phyloP scores from a whole-genome alignment of 495 filamentous ascomycete genomes.

The Penicillium parvum region DNA sequence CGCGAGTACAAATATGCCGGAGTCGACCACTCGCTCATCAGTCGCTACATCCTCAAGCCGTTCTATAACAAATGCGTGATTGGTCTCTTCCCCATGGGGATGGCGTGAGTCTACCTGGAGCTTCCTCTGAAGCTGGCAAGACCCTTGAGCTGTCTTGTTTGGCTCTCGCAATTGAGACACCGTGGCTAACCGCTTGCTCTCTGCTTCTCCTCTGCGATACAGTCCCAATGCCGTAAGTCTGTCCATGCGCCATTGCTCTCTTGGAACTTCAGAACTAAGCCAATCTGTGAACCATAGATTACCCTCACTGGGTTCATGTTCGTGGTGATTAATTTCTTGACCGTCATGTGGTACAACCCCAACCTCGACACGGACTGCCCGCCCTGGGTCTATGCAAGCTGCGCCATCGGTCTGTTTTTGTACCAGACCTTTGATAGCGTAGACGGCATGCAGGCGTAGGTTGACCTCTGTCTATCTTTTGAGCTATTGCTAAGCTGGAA shows the following conservation, averaged over 20 bases:
- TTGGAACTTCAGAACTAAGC: no score
- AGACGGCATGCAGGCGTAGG: constrained; percentile 88
- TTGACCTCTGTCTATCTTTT: constrained; percentile 10
- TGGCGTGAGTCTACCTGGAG: constrained; percentile 65
- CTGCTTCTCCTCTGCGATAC: constrained; percentile 13
- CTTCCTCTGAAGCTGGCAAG: neutral
- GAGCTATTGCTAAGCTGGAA: constrained; percentile 17
- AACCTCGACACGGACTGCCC: constrained; percentile 90
- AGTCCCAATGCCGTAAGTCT: constrained; percentile 60
- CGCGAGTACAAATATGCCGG: constrained; percentile 88
- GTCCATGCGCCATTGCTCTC: constrained; percentile 13
- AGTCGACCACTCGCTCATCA: constrained; percentile 84
- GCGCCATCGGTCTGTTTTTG: constrained; percentile 83
- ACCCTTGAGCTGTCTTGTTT: neutral
- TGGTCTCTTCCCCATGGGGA: constrained; percentile 86
- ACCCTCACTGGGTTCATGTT: constrained; percentile 90
- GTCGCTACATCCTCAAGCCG: constrained; percentile 88
- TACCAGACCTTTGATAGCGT: constrained; percentile 99
- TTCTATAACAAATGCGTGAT: constrained; percentile 96
- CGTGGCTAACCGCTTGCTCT: constrained; percentile 15
- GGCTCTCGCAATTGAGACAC: neutral
- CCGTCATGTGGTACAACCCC: constrained; percentile 95
- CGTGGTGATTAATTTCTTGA: constrained; percentile 86
- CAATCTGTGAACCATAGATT: constrained; percentile 49
- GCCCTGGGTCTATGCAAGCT: constrained; percentile 88